phyloP scores from a whole-genome alignment of 2,329 filamentous ascomycete species.

The Diplodia corticola region DNA sequence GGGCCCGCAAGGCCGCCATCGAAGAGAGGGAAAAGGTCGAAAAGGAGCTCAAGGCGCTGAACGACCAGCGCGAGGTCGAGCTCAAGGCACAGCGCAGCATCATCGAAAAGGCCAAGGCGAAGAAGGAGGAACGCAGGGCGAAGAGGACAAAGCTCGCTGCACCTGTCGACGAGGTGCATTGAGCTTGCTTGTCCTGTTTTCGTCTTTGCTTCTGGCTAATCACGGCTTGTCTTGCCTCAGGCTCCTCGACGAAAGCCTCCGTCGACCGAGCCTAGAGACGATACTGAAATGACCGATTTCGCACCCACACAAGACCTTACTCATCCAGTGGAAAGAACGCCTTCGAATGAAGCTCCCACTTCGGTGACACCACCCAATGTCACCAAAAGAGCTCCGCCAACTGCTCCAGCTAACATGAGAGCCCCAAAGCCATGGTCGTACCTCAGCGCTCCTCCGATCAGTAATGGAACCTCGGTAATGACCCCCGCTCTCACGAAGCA shows the following conservation, averaged over 20 bases:
- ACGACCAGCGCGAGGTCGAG: slow-evolving; percentile 48
- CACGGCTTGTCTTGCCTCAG: neutral
- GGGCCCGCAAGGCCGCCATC: slow-evolving; percentile 40
- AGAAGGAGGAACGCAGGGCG: slow-evolving; percentile 35
- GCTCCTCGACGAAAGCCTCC: neutral
- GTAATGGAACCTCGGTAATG: neutral
- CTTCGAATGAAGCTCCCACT: neutral
- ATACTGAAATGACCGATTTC: neutral
- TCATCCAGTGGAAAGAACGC: neutral
- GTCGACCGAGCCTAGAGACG: neutral
- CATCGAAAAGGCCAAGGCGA: slow-evolving; percentile 39
- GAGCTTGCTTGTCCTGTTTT: neutral
- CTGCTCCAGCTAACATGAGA: neutral
- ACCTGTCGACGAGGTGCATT: slow-evolving; percentile 4
- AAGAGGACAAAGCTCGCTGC: slow-evolving; percentile 29
- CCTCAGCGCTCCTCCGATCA: neutral
- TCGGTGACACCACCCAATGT: neutral
- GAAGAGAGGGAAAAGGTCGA: slow-evolving; percentile 45
- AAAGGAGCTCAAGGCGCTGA: slow-evolving; percentile 45
- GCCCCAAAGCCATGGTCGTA: neutral
- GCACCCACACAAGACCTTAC: neutral
- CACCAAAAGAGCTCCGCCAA: neutral
- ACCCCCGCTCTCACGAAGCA: neutral
- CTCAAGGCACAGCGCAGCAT: slow-evolving; percentile 46
- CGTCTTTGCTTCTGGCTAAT: neutral